Percentiles rank a stretch among this genome's conserved stretches.
phyloP scores from a whole-genome alignment of 78 protist genomes.

The Tieghemostelium lacteum region DNA sequence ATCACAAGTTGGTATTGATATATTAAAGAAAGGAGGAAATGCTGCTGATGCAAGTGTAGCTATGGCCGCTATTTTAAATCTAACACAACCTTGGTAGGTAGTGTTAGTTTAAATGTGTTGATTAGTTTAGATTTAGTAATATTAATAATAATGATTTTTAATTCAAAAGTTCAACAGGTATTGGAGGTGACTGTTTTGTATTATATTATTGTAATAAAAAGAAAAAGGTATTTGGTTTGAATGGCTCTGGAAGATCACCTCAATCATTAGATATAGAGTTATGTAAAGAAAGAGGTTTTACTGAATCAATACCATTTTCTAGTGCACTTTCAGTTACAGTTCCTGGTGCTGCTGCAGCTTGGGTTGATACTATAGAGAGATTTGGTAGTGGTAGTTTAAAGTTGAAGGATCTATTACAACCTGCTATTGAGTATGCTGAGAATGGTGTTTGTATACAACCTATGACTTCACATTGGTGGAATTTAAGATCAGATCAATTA shows the following conservation, averaged over 20 bases:
- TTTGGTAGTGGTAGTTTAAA: constrained; percentile 66
- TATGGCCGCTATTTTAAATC: constrained; percentile 80
- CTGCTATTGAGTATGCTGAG: constrained; percentile 85
- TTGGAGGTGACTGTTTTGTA: constrained; percentile 92
- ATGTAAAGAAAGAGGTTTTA: not conserved
- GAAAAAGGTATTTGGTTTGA: constrained; percentile 67
- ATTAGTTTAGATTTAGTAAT: not conserved
- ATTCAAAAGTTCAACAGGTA: constrained; percentile 80
- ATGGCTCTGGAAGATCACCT: constrained; percentile 90
- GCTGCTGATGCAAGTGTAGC: constrained; percentile 94
- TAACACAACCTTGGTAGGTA: constrained; percentile 80
- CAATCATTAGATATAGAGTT: constrained; percentile 38
- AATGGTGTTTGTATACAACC: constrained; percentile 41
- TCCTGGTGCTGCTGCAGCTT: constrained; percentile 89
- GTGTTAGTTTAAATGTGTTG: not conserved
- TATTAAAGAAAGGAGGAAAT: constrained; percentile 85
- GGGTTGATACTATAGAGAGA: constrained; percentile 83
- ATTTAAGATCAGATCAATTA: not conserved
- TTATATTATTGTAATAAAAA: constrained; percentile 52
- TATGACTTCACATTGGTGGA: constrained; percentile 7
- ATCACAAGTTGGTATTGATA: constrained; percentile 63
- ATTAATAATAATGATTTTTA: not conserved
- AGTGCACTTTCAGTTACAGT: constrained; percentile 47
- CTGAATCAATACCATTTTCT: not conserved
- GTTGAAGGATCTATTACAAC: constrained; percentile 44